phyloP scores from a whole-genome alignment of 1,284 basidiomycete species.

The Cronartium ribicola region DNA sequence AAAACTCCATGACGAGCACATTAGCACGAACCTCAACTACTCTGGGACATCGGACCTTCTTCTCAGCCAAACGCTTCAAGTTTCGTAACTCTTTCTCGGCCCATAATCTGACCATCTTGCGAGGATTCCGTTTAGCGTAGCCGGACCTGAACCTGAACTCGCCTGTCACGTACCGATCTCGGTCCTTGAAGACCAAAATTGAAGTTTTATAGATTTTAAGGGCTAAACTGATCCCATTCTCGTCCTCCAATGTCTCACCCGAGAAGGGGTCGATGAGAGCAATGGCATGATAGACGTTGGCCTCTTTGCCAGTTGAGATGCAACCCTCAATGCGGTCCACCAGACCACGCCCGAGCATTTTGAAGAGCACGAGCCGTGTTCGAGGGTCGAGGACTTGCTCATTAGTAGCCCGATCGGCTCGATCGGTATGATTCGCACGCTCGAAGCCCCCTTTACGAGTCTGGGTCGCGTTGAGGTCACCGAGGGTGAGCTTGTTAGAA shows the following conservation, averaged over 20 bases:
- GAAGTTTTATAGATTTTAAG: conserved; percentile 99
- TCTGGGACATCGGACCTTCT: conserved; percentile 78
- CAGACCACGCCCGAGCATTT: conserved; percentile 82
- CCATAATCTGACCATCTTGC: conserved; percentile 99
- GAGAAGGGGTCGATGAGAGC: conserved; percentile 43
- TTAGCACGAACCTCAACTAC: conserved; percentile 93
- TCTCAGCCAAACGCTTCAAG: conserved; percentile 72
- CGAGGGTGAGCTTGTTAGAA: conserved; percentile 43
- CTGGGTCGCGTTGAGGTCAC: conserved; percentile 68
- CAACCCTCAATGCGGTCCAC: conserved; percentile 86
- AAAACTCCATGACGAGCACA: conserved; percentile 91
- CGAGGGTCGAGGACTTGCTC: conserved; percentile 91
- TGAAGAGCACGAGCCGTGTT: conserved; percentile 82
- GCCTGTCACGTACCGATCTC: conserved; percentile 79
- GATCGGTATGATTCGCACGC: conserved; percentile 80
- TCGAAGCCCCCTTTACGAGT: conserved; percentile 85
- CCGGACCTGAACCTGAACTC: conserved; percentile 91
- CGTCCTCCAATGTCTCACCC: conserved; percentile 54
- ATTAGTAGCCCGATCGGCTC: conserved; percentile 84
- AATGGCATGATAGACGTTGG: conserved; percentile 85
- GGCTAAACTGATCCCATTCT: conserved; percentile 62
- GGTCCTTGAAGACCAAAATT: conserved; percentile 93
- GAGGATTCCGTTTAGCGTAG: conserved; percentile 85
- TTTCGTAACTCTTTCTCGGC: conserved; percentile 99
- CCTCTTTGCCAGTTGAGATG: conserved; percentile 94